Evolutionary conservation across 805 yeast genomes (phyloP).

Genomic region (Kregervanrija fluxuum): DNA sequence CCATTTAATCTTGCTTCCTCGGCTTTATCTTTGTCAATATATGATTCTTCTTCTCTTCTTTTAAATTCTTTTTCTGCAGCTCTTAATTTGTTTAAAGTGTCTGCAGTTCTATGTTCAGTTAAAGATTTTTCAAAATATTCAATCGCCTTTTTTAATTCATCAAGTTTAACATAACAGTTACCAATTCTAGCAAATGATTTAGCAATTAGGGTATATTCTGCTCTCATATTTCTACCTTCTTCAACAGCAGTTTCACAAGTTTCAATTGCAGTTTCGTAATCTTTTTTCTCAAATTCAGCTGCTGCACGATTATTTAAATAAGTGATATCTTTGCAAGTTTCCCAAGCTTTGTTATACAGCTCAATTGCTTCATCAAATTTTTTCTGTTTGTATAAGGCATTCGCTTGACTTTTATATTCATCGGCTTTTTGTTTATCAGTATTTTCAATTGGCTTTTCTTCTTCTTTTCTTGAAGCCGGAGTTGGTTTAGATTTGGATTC

Average conservation of each 20-base stretch:
- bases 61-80: slow-evolving; percentile 80
- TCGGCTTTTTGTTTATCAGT: slow-evolving; percentile 52
- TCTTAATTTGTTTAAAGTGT: slow-evolving; percentile 80
- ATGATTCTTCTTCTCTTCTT: slow-evolving; percentile 65
- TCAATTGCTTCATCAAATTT: slow-evolving; percentile 91
- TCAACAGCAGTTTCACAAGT: slow-evolving; percentile 82
- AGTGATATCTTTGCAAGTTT: slow-evolving; percentile 73
- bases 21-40: slow-evolving; percentile 85
- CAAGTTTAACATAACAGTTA: slow-evolving; percentile 67
- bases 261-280: slow-evolving; percentile 73
- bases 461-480: slow-evolving; percentile 23
- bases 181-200: slow-evolving; percentile 93
- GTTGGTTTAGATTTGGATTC: slow-evolving; percentile 21
- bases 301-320: slow-evolving; percentile 96
- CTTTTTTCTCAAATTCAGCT: slow-evolving; percentile 95
- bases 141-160: slow-evolving; percentile 65
- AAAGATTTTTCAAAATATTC: slow-evolving; percentile 80
- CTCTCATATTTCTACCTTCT: slow-evolving; percentile 81
- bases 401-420: slow-evolving; percentile 76
- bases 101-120: slow-evolving; percentile 97
- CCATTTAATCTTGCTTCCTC: slow-evolving; percentile 94
- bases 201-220: slow-evolving; percentile 87
- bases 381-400: slow-evolving; percentile 75
- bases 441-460: slow-evolving; percentile 2
- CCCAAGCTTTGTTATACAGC: slow-evolving; percentile 82